Percentiles rank a stretch among this genome's conserved stretches.
Conservation (phyloP, 2,329 filamentous ascomycete genomes). For the Juglanconis juglandina region DNA sequence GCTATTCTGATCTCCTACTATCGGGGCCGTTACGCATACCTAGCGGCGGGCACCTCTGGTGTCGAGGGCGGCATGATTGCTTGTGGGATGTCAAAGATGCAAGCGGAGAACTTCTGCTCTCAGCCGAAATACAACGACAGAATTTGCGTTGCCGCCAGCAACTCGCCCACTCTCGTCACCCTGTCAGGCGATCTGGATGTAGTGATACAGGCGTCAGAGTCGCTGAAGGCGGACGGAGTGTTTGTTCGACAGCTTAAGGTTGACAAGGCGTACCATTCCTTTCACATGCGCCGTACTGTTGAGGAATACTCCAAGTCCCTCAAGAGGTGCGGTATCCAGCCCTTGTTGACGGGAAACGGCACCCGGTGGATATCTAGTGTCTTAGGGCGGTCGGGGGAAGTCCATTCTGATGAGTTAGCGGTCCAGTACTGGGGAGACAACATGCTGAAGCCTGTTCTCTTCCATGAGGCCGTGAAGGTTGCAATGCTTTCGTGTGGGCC, state of each 20-base stretch:
- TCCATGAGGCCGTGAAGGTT: conserved; percentile 36
- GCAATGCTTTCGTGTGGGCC: conserved; percentile 22
- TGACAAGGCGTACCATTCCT: conserved; percentile 48
- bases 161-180: conserved; percentile 31
- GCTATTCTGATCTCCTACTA: conserved; percentile 40
- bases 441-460: conserved; percentile 41
- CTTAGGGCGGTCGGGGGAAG: conserved; percentile 21
- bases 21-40: conserved; percentile 33
- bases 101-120: conserved; percentile 26
- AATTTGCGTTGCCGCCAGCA: conserved; percentile 30
- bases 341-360: conserved; percentile 22
- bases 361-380: conserved; percentile 41
- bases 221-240: conserved; percentile 23
- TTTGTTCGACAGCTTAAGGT: conserved; percentile 37
- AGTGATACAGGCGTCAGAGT: conserved; percentile 22
- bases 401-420: conserved; percentile 18
- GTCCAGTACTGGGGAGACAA: conserved; percentile 43
- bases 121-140: conserved; percentile 23
- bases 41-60: conserved; percentile 21
- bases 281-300: conserved; percentile 40
- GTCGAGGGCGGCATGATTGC: conserved; percentile 34
- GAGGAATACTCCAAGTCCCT: conserved; percentile 32
- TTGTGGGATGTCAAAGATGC: conserved; percentile 27
- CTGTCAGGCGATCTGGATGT: conserved; percentile 33
- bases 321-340: conserved; percentile 18